These are phyloP conservation scores for Nakaseomyces glabratus DNA, from an alignment of 1,139 yeast genomes.

Conservation along the genomic window DNA sequence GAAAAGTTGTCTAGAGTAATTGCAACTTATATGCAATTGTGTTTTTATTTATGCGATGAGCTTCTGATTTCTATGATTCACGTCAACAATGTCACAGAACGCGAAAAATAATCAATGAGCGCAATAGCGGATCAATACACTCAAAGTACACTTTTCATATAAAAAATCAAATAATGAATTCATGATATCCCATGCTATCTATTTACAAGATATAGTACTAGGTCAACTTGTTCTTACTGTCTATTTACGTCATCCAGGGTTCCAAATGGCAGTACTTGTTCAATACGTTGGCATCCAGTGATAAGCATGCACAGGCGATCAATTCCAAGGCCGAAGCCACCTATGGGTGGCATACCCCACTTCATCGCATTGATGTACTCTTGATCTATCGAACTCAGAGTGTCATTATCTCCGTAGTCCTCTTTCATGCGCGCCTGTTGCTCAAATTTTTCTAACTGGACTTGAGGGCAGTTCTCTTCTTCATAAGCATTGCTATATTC, in stretches of 20 bases:
- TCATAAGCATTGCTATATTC: slow-evolving; percentile 94
- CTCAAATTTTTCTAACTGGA: slow-evolving; percentile 53
- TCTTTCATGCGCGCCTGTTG: slow-evolving; percentile 44
- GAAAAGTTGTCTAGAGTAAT: too few species aligned
- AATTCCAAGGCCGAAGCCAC: slow-evolving; percentile 96
- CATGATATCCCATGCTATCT: neutral
- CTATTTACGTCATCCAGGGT: slow-evolving; percentile 59
- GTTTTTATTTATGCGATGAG: too few species aligned
- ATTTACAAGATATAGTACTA: slow-evolving; percentile 3
- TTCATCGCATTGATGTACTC: slow-evolving; percentile 68
- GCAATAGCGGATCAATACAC: too few species aligned
- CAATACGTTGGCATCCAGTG: slow-evolving; percentile 57
- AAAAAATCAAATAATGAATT: too few species aligned
- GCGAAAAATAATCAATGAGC: too few species aligned
- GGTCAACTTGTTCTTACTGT: slow-evolving; percentile 35
- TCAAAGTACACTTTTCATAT: too few species aligned
- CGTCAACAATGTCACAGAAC: too few species aligned
- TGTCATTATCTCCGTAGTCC: slow-evolving; percentile 48
- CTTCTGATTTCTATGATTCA: too few species aligned
- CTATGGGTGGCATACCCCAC: slow-evolving; percentile 94
- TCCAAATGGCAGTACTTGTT: slow-evolving; percentile 77
- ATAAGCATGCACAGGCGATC: slow-evolving; percentile 82
- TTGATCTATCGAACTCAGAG: slow-evolving; percentile 57
- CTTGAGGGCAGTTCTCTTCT: slow-evolving; percentile 82
- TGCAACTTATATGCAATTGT: too few species aligned